phyloP scores from a whole-genome alignment of 257 asterid species.

The Apocynum venetum region DNA sequence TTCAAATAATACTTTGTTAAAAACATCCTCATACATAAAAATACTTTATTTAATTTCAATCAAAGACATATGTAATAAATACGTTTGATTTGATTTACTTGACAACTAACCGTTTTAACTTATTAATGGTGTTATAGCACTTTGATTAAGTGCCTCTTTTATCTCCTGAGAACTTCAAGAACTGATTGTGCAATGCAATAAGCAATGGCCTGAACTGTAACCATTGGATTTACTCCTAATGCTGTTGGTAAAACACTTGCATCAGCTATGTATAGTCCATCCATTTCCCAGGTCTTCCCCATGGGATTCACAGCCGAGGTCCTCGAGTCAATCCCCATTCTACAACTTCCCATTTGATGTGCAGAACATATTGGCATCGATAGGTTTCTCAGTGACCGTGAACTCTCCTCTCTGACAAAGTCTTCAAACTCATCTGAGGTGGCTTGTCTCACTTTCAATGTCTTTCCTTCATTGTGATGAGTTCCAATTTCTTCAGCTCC shows the following conservation, averaged over 20 bases:
- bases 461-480: conserved; percentile 47
- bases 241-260: conserved; percentile 90
- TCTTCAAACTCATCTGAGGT: conserved; percentile 42
- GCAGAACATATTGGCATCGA: conserved; percentile 65
- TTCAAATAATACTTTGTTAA: no score
- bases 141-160: conserved; percentile 1
- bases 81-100: no score
- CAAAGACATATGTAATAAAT: no score
- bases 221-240: conserved; percentile 91
- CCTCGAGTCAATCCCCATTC: conserved; percentile 70
- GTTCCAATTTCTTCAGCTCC: conserved; percentile 94
- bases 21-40: no score
- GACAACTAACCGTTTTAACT: no score
- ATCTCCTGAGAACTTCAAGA: conserved; percentile 40
- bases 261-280: conserved; percentile 67
- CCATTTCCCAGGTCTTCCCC: conserved; percentile 83
- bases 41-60: no score
- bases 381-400: conserved; percentile 39
- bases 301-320: conserved; percentile 49
- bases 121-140: background rate
- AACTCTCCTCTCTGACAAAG: conserved; percentile 59
- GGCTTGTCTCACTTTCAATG: conserved; percentile 48
- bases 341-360: conserved; percentile 93
- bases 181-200: conserved; percentile 72
- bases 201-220: conserved; percentile 75